Conservation (phyloP, 2,329 filamentous ascomycete genomes). For the Didymella sp. region DNA sequence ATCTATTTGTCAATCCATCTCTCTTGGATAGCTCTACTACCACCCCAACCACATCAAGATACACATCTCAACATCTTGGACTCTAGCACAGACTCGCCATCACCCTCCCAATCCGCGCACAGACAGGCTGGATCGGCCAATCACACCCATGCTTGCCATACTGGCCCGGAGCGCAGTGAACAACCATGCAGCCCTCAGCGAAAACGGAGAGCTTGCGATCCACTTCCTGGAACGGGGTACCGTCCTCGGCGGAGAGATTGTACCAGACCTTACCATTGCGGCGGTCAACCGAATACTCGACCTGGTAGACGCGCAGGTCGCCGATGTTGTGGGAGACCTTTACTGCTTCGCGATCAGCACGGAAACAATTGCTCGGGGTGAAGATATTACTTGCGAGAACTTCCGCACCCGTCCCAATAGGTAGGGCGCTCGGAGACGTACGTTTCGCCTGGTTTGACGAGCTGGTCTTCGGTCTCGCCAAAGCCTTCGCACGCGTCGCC, state of each 20-base stretch:
- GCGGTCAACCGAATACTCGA: slow-evolving; percentile 13
- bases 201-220: neutral
- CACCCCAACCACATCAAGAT: no score
- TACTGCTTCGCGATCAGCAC: neutral
- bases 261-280: slow-evolving; percentile 10
- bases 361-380: neutral
- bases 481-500: neutral
- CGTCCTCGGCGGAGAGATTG: slow-evolving; percentile 7
- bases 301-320: slow-evolving; percentile 3
- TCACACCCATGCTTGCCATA: slow-evolving; percentile 7
- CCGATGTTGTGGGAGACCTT: slow-evolving; percentile 6
- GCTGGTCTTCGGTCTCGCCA: slow-evolving; percentile 1
- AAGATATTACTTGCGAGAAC: neutral
- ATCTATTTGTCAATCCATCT: no score
- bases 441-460: neutral
- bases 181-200: neutral
- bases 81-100: neutral
- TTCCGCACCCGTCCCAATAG: slow-evolving; percentile 6
- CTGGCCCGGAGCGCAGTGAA: neutral
- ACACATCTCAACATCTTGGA: no score
- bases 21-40: no score
- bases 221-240: slow-evolving; percentile 9
- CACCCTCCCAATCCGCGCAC: neutral
- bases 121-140: neutral
- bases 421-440: neutral